Evolutionary conservation across 2,329 filamentous ascomycete species (phyloP), one percentile per base, ranked within the genome.

Genomic region (Aureobasidium pullulans): DNA sequence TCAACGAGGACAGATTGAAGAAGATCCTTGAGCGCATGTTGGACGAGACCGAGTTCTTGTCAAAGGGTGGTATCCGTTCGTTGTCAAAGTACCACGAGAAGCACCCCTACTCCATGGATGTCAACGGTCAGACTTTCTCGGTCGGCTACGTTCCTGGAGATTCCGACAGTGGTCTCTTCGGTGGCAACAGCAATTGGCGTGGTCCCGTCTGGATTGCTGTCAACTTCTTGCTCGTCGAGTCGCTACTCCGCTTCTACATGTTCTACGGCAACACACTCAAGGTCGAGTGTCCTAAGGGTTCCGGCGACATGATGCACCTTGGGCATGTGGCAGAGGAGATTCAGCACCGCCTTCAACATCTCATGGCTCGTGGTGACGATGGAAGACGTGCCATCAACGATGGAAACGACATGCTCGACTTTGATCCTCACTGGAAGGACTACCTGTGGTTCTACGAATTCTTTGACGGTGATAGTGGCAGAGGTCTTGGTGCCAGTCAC

Each of bases 181-280:
- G 93, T 57, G 93, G 93, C 65, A 97, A 97, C 81, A 96, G 91
- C 73, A 97, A 97, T 75, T 97, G 93, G 93, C 85, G 93, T 76
- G 93, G 78, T 0, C 93, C 94, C 0, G 93, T 96, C 66, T 97
- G 93, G 93, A 81, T 96, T 50, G 94, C 90, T 63, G 91, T 96
- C 76, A 97, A 97, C 75, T 96, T 96, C 76, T 76, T 97, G 57
- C 82, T 97, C 13, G 88, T 97, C 42, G 93, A 97, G 73, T 93
- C 92, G 6, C 82, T 96, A n/a, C 89, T 96, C 68, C 83, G 93
- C 34, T 97, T 96, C 79, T 95, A 90, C 77, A 87, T 97, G 75
- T 97, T 96, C 79, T 96, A 97, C 70, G 93, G 93, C 62, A 88
- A 89, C 61, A 83, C 85, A 15, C 84, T 96, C 69, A 84, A 96